phyloP scores from a whole-genome alignment of 2,329 filamentous ascomycete genomes.

The Blumeriella jaapii region DNA sequence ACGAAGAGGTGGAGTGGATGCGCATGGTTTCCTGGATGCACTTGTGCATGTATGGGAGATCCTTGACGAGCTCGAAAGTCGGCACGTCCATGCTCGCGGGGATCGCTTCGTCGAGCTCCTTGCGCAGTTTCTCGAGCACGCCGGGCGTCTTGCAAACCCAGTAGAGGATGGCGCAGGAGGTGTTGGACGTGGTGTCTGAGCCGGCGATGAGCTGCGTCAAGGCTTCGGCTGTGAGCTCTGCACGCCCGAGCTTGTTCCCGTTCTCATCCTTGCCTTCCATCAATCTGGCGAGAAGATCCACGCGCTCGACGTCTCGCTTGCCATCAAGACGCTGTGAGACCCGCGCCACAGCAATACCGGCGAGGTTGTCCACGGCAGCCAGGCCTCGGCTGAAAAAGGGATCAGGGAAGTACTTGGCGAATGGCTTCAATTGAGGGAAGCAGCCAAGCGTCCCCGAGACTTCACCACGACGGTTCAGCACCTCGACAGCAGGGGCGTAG shows the following conservation, averaged over 20 bases:
- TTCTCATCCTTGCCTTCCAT: slow-evolving; percentile 80
- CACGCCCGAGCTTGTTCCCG: slow-evolving; percentile 61
- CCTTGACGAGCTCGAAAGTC: slow-evolving; percentile 57
- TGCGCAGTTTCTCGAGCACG: slow-evolving; percentile 59
- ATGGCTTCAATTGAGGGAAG: slow-evolving; percentile 64
- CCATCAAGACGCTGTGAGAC: slow-evolving; percentile 64
- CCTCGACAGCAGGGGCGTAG: slow-evolving; percentile 72
- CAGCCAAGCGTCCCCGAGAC: slow-evolving; percentile 73
- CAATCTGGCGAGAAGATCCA: slow-evolving; percentile 69
- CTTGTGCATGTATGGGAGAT: slow-evolving; percentile 63
- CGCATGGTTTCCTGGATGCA: slow-evolving; percentile 79
- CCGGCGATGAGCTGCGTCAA: slow-evolving; percentile 80
- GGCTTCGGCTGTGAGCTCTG: slow-evolving; percentile 80
- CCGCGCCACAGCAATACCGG: slow-evolving; percentile 76
- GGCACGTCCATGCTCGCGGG: slow-evolving; percentile 53
- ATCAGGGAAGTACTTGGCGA: slow-evolving; percentile 69
- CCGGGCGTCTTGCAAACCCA: slow-evolving; percentile 59
- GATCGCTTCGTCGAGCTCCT: slow-evolving; percentile 63
- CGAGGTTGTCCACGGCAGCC: slow-evolving; percentile 64
- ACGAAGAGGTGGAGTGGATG: slow-evolving; percentile 74
- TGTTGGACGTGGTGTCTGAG: slow-evolving; percentile 66
- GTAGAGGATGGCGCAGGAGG: slow-evolving; percentile 73
- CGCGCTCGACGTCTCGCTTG: slow-evolving; percentile 54
- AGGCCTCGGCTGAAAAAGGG: slow-evolving; percentile 70
- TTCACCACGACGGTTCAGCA: slow-evolving; percentile 78